phyloP scores from a whole-genome alignment of 805 yeast genomes.

The Nakazawaea molendinolei region DNA sequence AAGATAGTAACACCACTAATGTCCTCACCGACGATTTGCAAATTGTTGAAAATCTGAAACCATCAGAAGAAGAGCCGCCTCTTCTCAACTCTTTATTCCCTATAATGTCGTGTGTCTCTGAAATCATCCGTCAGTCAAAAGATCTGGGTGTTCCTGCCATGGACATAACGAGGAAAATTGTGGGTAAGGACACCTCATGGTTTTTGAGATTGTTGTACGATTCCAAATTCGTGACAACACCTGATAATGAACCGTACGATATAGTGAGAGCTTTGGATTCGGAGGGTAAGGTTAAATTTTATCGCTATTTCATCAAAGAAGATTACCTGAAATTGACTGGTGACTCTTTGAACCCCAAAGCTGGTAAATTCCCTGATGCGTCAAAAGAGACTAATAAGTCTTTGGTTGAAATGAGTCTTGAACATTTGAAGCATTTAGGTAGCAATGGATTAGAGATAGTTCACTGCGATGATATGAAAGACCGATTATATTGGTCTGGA shows the following conservation, averaged over 20 bases:
- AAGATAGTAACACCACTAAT: background rate
- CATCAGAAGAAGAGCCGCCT: conserved; percentile 38
- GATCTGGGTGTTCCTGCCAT: conserved; percentile 51
- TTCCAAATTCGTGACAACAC: too few species aligned
- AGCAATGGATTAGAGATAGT: conserved; percentile 3
- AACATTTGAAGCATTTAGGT: conserved; percentile 2
- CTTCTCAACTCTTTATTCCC: too few species aligned
- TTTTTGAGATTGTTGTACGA: conserved; percentile 30
- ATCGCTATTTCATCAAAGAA: conserved; percentile 49
- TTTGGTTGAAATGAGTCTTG: conserved; percentile 14
- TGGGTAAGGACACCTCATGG: conserved; percentile 49
- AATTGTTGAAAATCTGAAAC: conserved; percentile 9
- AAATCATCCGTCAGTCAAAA: too few species aligned
- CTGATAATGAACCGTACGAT: too few species aligned
- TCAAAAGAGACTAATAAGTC: conserved; percentile 5
- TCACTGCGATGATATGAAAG: conserved; percentile 7
- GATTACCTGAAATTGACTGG: conserved; percentile 29
- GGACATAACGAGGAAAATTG: conserved; percentile 39
- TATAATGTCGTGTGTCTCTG: too few species aligned
- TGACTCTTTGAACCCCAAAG: conserved; percentile 10
- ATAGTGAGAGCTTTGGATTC: conserved; percentile 63
- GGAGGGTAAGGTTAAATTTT: conserved; percentile 68
- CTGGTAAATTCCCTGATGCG: conserved; percentile 3
- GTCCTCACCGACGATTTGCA: conserved; percentile 17
- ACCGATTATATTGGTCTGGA: conserved; percentile 7